Conservation (phyloP, 208 protist species). For the Leishmania amazonensis region DNA sequence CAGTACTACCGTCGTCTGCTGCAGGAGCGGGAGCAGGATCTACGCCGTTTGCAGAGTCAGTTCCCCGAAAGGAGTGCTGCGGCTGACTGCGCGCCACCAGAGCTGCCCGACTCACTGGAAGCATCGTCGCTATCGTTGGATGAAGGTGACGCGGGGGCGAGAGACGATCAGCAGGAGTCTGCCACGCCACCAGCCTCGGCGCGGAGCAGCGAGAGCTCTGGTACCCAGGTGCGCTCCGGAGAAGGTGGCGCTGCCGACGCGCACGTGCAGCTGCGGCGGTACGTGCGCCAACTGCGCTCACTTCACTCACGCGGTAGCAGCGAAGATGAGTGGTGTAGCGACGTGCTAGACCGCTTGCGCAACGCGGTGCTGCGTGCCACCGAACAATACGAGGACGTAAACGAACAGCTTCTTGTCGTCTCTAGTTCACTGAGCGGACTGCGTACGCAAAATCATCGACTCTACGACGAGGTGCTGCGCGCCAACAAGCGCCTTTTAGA, state of each 20-base stretch:
- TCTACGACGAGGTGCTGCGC: slow-evolving; percentile 15
- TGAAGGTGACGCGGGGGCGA: not conserved
- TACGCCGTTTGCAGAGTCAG: slow-evolving; percentile 7
- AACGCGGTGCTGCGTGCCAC: slow-evolving; percentile 22
- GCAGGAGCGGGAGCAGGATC: slow-evolving; percentile 23
- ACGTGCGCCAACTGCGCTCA: slow-evolving; percentile 3
- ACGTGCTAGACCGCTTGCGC: slow-evolving; percentile 10
- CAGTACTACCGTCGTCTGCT: slow-evolving; percentile 25
- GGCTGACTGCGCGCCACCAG: not conserved
- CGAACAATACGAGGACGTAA: slow-evolving; percentile 23
- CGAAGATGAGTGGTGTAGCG: not conserved
- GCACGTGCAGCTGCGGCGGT: slow-evolving; percentile 12
- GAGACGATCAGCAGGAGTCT: not conserved
- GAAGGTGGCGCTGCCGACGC: slow-evolving; percentile 5
- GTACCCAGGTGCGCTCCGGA: not conserved
- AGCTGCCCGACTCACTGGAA: not conserved
- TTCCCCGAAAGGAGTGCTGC: not conserved
- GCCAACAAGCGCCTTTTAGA: not conserved
- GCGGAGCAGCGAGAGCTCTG: not conserved
- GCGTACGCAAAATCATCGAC: slow-evolving; percentile 26
- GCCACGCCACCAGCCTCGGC: not conserved
- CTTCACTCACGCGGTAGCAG: not conserved
- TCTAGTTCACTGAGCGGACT: slow-evolving; percentile 18
- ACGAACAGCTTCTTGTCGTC: slow-evolving; percentile 29
- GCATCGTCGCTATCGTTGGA: not conserved